Base-by-base conservation (phyloP, 2,329 filamentous ascomycete genomes). In the Arthrobotrys pseudoclavata region DNA sequence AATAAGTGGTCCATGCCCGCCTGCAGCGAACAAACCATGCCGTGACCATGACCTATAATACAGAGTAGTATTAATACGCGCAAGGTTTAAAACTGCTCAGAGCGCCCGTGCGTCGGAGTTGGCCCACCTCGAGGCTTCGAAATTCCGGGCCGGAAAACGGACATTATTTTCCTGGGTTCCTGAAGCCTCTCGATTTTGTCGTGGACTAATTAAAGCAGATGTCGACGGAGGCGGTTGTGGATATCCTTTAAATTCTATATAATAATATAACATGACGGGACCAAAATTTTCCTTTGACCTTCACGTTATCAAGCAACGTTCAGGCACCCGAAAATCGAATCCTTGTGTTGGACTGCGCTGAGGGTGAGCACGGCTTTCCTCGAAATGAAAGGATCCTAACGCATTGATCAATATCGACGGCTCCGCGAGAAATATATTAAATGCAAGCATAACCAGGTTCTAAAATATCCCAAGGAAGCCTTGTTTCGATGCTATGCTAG, bases 81-180 rank as follows among this genome's bases (percentile, higher is more conserved):
- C 50, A 26, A 47, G 64, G 64, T 45, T 69, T 60, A 69, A 69
- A 69, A 69, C 34, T 69, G 64, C 64, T 60, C 64, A 69, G 24
- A n/a, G 55, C 18, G 55, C 55, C 55, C 55, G 55, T 60, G 55
- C 55, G 55, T 42, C 55, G 55, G 31, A 57, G 52, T 29, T 60
- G 34, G 55, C 34, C 52, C 52, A 57, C 52, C 10, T 60, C 24
- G 18, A 60, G 34, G 20, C 31, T 26, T 42, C 15, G 18, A 20
- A 55, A 34, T 55, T 37, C 37, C 53, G 29, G 26, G 18, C 24
- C n/a, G 52, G 22, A 50, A 50, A 31, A 53, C 18, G 22, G 24
- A n/a, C 37, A 29, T 26, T 7, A 26, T 26, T 10, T 34, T 40
- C 9, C 22, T 20, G 6, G 10, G 0, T 31, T 53, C 13, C 12